Evolutionary conservation across 108 stramenopile species (phyloP).

Genomic region (Aurantiochytrium sp.): DNA sequence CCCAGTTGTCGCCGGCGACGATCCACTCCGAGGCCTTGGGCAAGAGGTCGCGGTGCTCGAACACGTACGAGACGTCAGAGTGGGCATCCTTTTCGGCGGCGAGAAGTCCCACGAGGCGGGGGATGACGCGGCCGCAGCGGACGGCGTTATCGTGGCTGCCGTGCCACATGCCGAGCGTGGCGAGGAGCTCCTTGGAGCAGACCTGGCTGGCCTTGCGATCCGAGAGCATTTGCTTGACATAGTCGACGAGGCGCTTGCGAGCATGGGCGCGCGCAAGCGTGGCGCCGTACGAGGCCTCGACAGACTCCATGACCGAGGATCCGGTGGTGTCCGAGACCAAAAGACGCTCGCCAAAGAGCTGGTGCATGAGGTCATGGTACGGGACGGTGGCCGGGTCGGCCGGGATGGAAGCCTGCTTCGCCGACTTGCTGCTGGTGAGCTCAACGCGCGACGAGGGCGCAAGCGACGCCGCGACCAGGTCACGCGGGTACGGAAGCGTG

Average conservation of each 20-base stretch:
- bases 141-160: constrained; percentile 11
- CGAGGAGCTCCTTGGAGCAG: constrained; percentile 8
- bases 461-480: not conserved
- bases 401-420: not conserved
- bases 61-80: not conserved
- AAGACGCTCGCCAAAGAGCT: constrained; percentile 10
- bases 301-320: not conserved
- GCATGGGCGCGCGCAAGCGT: not conserved
- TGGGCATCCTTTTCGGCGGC: not conserved
- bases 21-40: constrained; percentile 3
- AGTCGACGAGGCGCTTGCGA: constrained; percentile 4
- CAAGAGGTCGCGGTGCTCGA: not conserved
- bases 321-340: not conserved
- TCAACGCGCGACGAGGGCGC: not conserved
- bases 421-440: not conserved
- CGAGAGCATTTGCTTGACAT: not conserved
- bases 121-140: not conserved
- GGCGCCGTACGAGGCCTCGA: constrained; percentile 5
- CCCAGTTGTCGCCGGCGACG: constrained; percentile 11
- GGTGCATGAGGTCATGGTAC: not conserved
- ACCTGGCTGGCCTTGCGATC: not conserved
- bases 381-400: not conserved
- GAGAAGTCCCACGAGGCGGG: not conserved
- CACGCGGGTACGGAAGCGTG: not conserved
- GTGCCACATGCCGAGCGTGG: constrained; percentile 15